These are phyloP conservation scores for Claviceps africana DNA, from an alignment of 2,329 filamentous ascomycete genomes.

Conservation along the genomic window DNA sequence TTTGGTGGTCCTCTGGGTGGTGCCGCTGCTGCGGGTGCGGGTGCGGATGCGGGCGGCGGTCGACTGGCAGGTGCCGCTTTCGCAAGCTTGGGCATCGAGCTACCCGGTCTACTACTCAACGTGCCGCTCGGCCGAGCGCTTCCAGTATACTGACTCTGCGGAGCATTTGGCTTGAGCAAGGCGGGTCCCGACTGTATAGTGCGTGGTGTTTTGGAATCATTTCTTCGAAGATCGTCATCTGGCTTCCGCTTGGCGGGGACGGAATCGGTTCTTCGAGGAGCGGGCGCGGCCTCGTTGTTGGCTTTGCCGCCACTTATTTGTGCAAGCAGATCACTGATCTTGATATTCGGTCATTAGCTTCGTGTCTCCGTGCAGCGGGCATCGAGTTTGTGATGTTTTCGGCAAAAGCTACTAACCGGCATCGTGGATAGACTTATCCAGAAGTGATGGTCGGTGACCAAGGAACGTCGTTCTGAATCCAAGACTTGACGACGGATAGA, in stretches of 20 bases:
- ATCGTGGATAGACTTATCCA: slow-evolving; percentile 11
- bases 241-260: slow-evolving; percentile 41
- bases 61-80: slow-evolving; percentile 10
- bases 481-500: background rate
- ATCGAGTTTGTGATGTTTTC: background rate
- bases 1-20: slow-evolving; percentile 41
- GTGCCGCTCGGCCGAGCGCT: slow-evolving; percentile 8
- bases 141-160: slow-evolving; percentile 2
- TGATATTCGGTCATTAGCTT: background rate
- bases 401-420: slow-evolving; percentile 15
- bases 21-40: slow-evolving; percentile 14
- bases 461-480: background rate
- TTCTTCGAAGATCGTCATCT: slow-evolving; percentile 31
- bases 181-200: background rate
- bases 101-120: slow-evolving; percentile 11
- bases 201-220: slow-evolving; percentile 29
- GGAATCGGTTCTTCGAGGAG: slow-evolving; percentile 13
- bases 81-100: slow-evolving; percentile 12
- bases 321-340: slow-evolving; percentile 29
- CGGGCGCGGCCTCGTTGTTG: slow-evolving; percentile 19
- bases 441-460: background rate
- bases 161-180: background rate
- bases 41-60: slow-evolving; percentile 12
- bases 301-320: slow-evolving; percentile 45
- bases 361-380: background rate